These are phyloP conservation scores for Triticum aestivum DNA, from an alignment of 176 grass and related monocot genomes.

Conservation along the genomic window IWGSC_CS_RefSeq_v2.1 NC_057797.1:10004194-10004693, in stretches of 20 bases:
- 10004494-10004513: not conserved
- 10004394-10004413: not conserved
- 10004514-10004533: not conserved
- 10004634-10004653: not conserved
- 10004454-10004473: not conserved
- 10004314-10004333: not conserved
- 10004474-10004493: not conserved
- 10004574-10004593: not conserved
- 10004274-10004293: not conserved
- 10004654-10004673: not conserved
- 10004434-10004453: not conserved
- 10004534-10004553: not conserved
- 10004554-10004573: not conserved
- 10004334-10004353: not conserved
- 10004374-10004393: too few relatives aligned
- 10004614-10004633: not conserved
- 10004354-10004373: not conserved
- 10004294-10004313: constrained; percentile 7
- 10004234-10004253: not conserved
- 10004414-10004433: not conserved
- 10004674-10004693: not conserved
- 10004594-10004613: not conserved
- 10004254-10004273: not conserved
- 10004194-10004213: not conserved
- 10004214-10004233: not conserved